A percentile compares a stretch with the other conserved stretches of the same genome.
phyloP scores from a whole-genome alignment of 1,284 basidiomycete species.

The Anthracocystis walkeri region DNA sequence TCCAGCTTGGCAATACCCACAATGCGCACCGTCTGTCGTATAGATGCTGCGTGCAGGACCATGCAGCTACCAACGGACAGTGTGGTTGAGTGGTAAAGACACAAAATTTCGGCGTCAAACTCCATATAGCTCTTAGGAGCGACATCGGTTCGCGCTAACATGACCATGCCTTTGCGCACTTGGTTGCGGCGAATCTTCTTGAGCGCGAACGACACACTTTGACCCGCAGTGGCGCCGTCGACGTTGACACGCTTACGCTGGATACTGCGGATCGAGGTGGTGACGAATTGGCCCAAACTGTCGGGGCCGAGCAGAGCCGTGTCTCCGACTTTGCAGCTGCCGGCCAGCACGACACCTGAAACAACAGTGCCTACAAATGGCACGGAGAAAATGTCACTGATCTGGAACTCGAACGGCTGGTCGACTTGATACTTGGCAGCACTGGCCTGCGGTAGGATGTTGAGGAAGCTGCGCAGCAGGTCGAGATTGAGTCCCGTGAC shows the following conservation, averaged over 20 bases:
- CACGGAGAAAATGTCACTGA: conserved; percentile 74
- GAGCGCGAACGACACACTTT: conserved; percentile 91
- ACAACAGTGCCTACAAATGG: conserved; percentile 96
- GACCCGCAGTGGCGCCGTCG: conserved; percentile 84
- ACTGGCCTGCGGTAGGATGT: conserved; percentile 65
- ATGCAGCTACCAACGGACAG: conserved; percentile 66
- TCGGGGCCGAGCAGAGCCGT: conserved; percentile 89
- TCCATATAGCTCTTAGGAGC: conserved; percentile 59
- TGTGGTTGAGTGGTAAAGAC: conserved; percentile 68
- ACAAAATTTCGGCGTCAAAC: conserved; percentile 67
- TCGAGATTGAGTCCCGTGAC: conserved; percentile 93
- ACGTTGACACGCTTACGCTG: conserved; percentile 92
- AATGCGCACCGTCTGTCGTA: conserved; percentile 67
- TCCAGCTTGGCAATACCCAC: conserved; percentile 63
- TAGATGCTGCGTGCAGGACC: conserved; percentile 66
- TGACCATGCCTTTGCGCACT: conserved; percentile 85
- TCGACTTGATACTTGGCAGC: conserved; percentile 70
- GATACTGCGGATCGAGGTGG: conserved; percentile 87
- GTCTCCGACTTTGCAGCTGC: conserved; percentile 73
- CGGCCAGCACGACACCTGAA: conserved; percentile 81
- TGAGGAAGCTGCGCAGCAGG: conserved; percentile 71
- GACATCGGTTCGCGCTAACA: conserved; percentile 70
- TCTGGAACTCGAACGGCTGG: conserved; percentile 83
- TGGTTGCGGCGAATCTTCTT: conserved; percentile 86
- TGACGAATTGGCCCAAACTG: conserved; percentile 87